A percentile compares a stretch with the other conserved stretches of the same genome.
Conservation (phyloP, 2,329 filamentous ascomycete species). For the Colletotrichum sidae region DNA sequence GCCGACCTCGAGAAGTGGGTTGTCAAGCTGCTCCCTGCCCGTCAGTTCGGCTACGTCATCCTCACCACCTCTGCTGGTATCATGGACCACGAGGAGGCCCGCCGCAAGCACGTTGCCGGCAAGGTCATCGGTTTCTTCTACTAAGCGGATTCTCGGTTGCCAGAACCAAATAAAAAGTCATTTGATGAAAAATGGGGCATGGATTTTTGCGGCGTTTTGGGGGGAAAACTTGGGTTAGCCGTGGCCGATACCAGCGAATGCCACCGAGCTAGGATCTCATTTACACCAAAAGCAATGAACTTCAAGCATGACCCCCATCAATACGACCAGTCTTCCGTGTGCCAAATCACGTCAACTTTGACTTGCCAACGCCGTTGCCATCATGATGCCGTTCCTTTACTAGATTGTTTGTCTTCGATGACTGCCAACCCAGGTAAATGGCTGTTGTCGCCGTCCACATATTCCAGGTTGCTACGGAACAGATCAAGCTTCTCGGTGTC, state of each 20-base stretch:
- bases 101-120: slow-evolving; percentile 87
- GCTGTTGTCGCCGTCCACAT: no score
- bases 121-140: slow-evolving; percentile 99
- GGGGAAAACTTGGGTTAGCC: slow-evolving; percentile 46
- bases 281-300: slow-evolving; percentile 49
- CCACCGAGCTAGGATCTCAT: slow-evolving; percentile 47
- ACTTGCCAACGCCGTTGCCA: no score
- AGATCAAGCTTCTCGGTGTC: no score
- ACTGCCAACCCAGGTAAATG: no score
- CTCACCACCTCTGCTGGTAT: slow-evolving; percentile 84
- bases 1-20: slow-evolving; percentile 99
- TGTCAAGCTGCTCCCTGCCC: slow-evolving; percentile 96
- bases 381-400: no score
- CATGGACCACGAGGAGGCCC: slow-evolving; percentile 99
- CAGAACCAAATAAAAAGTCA: slow-evolving; percentile 33
- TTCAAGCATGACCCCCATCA: slow-evolving; percentile 35
- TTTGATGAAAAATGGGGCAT: slow-evolving; percentile 42
- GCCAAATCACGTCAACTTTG: not conserved
- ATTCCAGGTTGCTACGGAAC: no score
- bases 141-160: slow-evolving; percentile 61
- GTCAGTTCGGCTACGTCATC: slow-evolving; percentile 99
- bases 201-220: slow-evolving; percentile 52
- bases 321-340: slow-evolving; percentile 33
- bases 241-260: slow-evolving; percentile 50
- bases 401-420: no score